phyloP scores from a whole-genome alignment of 1,284 basidiomycete species.

The Cryptococcus floricola region DNA sequence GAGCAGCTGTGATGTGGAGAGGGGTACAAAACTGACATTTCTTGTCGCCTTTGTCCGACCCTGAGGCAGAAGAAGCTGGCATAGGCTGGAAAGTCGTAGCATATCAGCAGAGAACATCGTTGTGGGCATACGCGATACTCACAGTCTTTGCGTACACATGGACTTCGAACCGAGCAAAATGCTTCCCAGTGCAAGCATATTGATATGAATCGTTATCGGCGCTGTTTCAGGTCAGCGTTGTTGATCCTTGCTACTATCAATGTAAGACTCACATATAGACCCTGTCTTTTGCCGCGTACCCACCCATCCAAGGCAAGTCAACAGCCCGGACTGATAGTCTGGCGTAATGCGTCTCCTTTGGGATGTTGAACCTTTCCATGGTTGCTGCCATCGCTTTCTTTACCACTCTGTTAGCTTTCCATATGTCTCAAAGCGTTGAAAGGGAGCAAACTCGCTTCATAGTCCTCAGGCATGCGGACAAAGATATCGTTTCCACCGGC shows the following conservation, averaged over 20 bases:
- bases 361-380: slow-evolving; percentile 31
- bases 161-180: slow-evolving; percentile 37
- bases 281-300: slow-evolving; percentile 23
- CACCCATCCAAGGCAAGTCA: slow-evolving; percentile 36
- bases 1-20: not conserved
- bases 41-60: not conserved
- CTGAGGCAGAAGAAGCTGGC: slow-evolving; percentile 1
- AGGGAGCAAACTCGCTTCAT: slow-evolving; percentile 29
- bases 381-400: slow-evolving; percentile 41
- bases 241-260: not conserved
- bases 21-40: not conserved
- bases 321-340: slow-evolving; percentile 30
- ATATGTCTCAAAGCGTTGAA: not conserved
- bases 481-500: slow-evolving; percentile 32
- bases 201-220: slow-evolving; percentile 43
- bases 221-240: slow-evolving; percentile 8
- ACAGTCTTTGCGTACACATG: slow-evolving; percentile 37
- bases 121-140: slow-evolving; percentile 3
- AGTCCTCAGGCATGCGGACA: slow-evolving; percentile 32
- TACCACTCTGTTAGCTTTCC: not conserved
- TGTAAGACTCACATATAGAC: slow-evolving; percentile 34
- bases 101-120: not conserved
- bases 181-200: slow-evolving; percentile 44
- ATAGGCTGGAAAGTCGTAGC: slow-evolving; percentile 3
- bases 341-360: slow-evolving; percentile 30